Conservation (phyloP, 805 yeast genomes). For the Candida sakaeoensis region DNA sequence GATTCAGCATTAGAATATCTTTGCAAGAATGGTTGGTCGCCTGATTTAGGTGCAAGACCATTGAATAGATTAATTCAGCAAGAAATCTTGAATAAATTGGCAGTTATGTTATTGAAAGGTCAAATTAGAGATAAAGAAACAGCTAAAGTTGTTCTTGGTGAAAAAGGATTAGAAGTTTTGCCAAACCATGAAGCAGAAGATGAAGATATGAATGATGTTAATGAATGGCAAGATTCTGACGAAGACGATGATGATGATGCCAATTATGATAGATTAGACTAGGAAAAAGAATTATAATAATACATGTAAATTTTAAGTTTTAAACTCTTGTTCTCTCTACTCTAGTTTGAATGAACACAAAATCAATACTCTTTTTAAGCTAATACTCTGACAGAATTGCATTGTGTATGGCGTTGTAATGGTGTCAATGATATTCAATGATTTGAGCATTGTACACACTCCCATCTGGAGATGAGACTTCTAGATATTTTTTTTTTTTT, state of each 20-base stretch:
- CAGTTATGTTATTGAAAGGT: slow-evolving; percentile 82
- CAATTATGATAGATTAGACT: slow-evolving; percentile 4
- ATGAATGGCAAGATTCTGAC: slow-evolving; percentile 56
- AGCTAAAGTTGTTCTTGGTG: slow-evolving; percentile 58
- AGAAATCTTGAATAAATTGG: slow-evolving; percentile 83
- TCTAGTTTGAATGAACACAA: too few species aligned
- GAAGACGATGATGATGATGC: slow-evolving; percentile 53
- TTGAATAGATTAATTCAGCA: slow-evolving; percentile 87
- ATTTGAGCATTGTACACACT: not conserved
- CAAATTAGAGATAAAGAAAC: slow-evolving; percentile 85
- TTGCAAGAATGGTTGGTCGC: slow-evolving; percentile 82
- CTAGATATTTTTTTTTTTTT: too few species aligned
- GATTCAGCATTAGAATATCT: slow-evolving; percentile 77
- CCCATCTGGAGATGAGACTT: slow-evolving; percentile 1
- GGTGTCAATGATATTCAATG: not conserved
- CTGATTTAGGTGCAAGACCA: slow-evolving; percentile 96
- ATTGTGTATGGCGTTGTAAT: too few species aligned
- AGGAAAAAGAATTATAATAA: too few species aligned
- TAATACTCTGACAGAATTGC: too few species aligned
- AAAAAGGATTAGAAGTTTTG: slow-evolving; percentile 69
- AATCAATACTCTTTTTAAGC: not conserved
- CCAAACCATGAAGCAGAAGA: slow-evolving; percentile 77
- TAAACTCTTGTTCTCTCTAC: too few species aligned
- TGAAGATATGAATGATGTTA: slow-evolving; percentile 51
- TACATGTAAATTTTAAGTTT: too few species aligned